Percentiles rank a stretch among this genome's conserved stretches.
Conservation (phyloP, 2,329 filamentous ascomycete genomes). For the Colletotrichum eremochloae region DNA sequence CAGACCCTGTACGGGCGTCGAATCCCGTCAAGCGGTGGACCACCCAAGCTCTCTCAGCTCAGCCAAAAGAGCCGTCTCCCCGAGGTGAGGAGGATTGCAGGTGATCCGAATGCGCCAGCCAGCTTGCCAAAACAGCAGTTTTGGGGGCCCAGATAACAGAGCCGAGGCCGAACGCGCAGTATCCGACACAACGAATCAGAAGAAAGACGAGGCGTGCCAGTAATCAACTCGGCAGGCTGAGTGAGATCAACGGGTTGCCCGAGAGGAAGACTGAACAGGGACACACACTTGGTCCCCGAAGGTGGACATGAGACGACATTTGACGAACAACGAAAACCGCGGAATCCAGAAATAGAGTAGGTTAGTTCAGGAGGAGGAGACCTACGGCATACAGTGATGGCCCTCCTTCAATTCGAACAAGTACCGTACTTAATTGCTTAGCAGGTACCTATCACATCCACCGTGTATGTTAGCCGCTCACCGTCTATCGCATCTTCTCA, state of each 20-base stretch:
- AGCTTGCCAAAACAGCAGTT: constrained; percentile 8
- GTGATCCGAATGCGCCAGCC: neutral
- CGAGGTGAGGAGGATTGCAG: constrained; percentile 1
- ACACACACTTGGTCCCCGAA: neutral
- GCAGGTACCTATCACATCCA: constrained; percentile 10
- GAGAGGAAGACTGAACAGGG: constrained; percentile 6
- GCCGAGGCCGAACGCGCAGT: neutral
- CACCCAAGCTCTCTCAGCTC: constrained; percentile 26
- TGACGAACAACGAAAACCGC: constrained; percentile 9
- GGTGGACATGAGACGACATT: constrained; percentile 10
- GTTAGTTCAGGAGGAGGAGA: neutral
- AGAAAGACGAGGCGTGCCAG: constrained; percentile 13
- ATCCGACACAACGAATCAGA: constrained; percentile 31
- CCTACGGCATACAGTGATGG: no score
- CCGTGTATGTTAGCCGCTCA: neutral
- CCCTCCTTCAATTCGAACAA: constrained; percentile 4
- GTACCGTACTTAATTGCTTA: constrained; percentile 8
- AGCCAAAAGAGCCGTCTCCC: constrained; percentile 10
- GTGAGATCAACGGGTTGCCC: constrained; percentile 1
- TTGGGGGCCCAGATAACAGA: constrained; percentile 7
- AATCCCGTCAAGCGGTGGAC: constrained; percentile 14
- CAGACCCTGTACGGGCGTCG: constrained; percentile 3
- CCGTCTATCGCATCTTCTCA: constrained; percentile 12
- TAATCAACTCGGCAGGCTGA: neutral
- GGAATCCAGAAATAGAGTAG: constrained; percentile 18